phyloP scores from a whole-genome alignment of 2,329 filamentous ascomycete species.

The Coniochaeta pulveracea region DNA sequence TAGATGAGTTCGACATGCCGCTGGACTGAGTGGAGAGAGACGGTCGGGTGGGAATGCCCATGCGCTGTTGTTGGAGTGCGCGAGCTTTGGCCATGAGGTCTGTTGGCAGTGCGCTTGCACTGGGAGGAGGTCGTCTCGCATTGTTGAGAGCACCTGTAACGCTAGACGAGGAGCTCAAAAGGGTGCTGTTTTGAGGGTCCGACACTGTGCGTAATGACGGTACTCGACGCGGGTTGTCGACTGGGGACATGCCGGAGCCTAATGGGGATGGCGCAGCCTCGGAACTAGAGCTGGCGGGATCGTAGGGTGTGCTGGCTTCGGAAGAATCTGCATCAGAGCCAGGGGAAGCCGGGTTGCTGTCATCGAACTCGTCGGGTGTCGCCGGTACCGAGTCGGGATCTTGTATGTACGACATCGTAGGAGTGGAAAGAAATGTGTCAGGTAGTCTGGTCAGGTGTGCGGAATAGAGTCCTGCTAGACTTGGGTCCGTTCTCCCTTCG shows the following conservation, averaged over 20 bases:
- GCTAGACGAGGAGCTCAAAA: slow-evolving; percentile 76
- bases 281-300: slow-evolving; percentile 21
- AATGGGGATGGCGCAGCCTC: slow-evolving; percentile 11
- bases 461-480: no score
- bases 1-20: slow-evolving; percentile 20
- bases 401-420: slow-evolving; percentile 16
- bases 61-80: slow-evolving; percentile 22
- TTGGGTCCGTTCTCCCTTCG: no score
- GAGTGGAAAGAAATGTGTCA: no score
- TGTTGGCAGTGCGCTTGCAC: slow-evolving; percentile 24
- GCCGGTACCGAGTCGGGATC: slow-evolving; percentile 25
- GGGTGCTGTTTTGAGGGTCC: slow-evolving; percentile 36
- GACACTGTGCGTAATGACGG: slow-evolving; percentile 50
- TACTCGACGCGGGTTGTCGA: slow-evolving; percentile 35
- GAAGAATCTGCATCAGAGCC: slow-evolving; percentile 31
- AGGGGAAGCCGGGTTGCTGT: slow-evolving; percentile 29
- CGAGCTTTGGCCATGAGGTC: slow-evolving; percentile 28
- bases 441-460: no score
- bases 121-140: slow-evolving; percentile 39
- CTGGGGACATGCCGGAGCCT: neutral
- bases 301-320: slow-evolving; percentile 35
- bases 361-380: slow-evolving; percentile 33
- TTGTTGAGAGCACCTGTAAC: slow-evolving; percentile 65
- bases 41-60: slow-evolving; percentile 17
- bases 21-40: slow-evolving; percentile 7